These are phyloP conservation scores for Camelina laxa DNA, from an alignment of 345 rosid genomes.

Conservation along the genomic window DNA sequence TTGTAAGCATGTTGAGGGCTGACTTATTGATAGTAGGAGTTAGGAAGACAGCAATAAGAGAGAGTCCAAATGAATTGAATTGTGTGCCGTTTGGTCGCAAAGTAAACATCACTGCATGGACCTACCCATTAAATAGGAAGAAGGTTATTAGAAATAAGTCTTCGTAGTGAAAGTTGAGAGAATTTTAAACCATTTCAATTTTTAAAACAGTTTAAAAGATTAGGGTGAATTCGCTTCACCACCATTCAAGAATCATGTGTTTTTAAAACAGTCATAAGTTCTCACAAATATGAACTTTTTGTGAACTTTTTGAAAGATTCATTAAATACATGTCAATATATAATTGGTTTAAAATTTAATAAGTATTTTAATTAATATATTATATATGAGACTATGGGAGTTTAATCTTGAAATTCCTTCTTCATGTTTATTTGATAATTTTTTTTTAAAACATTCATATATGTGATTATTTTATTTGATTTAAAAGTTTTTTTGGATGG, in stretches of 20 bases:
- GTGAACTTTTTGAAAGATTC: too few species aligned
- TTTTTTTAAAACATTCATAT: too few species aligned
- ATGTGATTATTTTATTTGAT: too few species aligned
- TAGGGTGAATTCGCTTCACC: not conserved
- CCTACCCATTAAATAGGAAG: not conserved
- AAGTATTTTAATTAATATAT: too few species aligned
- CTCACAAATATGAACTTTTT: too few species aligned
- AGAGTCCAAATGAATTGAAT: not conserved
- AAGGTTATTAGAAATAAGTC: not conserved
- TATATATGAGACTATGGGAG: too few species aligned
- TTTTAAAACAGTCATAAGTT: not conserved
- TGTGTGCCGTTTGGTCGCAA: constrained; percentile 20
- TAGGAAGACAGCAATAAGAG: not conserved
- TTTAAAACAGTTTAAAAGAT: not conserved
- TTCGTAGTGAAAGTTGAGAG: too few species aligned
- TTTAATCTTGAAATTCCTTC: too few species aligned
- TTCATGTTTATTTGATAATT: too few species aligned
- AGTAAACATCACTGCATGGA: constrained; percentile 6
- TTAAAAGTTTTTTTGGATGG: too few species aligned
- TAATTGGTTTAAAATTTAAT: too few species aligned
- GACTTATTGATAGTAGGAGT: not conserved
- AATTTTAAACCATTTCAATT: not conserved
- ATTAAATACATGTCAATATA: too few species aligned
- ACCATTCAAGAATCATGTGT: not conserved
- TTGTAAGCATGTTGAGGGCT: not conserved